A percentile compares a stretch with the other conserved stretches of the same genome.
phyloP scores from a whole-genome alignment of 257 asterid species.

The Pogostemon cablin region DNA sequence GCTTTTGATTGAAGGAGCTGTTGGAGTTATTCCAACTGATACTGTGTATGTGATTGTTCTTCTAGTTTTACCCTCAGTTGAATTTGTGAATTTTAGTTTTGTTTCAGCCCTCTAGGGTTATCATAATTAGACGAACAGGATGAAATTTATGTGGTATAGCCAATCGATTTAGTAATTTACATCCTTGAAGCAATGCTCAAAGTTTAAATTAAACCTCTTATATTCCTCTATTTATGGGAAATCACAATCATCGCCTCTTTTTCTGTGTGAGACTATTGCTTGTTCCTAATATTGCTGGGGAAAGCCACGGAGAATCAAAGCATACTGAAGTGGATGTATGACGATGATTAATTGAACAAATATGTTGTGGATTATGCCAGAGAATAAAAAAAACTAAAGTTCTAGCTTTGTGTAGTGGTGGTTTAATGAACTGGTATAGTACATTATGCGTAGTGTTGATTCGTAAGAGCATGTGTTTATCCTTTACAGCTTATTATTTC shows the following conservation, averaged over 20 bases:
- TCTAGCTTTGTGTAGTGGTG: background rate
- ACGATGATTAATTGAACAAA: background rate
- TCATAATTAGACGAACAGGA: background rate
- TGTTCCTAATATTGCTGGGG: constrained; percentile 1
- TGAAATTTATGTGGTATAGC: background rate
- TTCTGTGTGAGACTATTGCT: background rate
- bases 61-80: background rate
- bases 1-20: constrained; percentile 87
- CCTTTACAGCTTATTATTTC: constrained; percentile 2
- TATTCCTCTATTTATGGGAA: background rate
- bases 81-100: background rate
- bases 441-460: background rate
- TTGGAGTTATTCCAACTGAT: constrained; percentile 97
- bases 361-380: background rate
- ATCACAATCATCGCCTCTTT: background rate
- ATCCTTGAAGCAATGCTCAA: constrained; percentile 1
- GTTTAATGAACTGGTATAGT: background rate
- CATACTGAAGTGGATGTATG: background rate
- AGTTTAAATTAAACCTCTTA: background rate
- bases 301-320: background rate
- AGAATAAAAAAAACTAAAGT: background rate
- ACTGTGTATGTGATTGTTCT: constrained; percentile 57
- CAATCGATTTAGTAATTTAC: background rate
- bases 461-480: background rate
- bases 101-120: constrained; percentile 3